Base-by-base conservation (phyloP, 2,329 filamentous ascomycete genomes). In the Paecilomyces sp. region DNA sequence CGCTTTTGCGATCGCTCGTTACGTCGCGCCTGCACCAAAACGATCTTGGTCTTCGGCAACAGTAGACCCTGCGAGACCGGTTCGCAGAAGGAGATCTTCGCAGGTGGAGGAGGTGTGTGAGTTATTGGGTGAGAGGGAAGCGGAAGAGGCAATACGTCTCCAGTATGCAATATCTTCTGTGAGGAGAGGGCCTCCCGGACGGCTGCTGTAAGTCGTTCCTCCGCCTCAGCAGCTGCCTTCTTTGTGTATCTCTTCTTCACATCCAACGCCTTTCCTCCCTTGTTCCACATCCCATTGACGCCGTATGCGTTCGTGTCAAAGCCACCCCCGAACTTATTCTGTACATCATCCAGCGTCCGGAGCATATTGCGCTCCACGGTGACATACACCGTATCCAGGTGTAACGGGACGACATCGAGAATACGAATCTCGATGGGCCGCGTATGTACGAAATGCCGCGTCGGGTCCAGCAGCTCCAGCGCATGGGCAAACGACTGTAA, bases 51-150 rank as follows among this genome's bases (percentile, higher is more conserved):
- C 12, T 80, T 83, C 0, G 90, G 82, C 8, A 87, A 83, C 54
- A 99, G 73, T 4, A 94, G 74, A 8, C 94, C 94, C 74, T 99
- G 94, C 5, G 90, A 86, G 15, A 97, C 92, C 8, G 94, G 94
- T 72, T 99, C 94, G 71, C 92, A 97, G n/a, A 95, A 85, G 55
- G 90, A 87, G 62, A 97, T 90, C 75, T 89, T 92, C 51, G 91
- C 94, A 0, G 92, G 91, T 51, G 91, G 90, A 13, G 91, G 85
- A 25, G 90, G 86, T 18, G 90, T 85, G 74, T 96, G 91, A 8
- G 92, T 96, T 63, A 96, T 88, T 12, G 92, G 89, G 74, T 97
- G 92, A 2, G 91, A 76, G 5, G 83, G 81, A n/a, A 87, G 85
- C 8, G 89, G 85, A 30, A 97, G 80, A 12, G 91, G 90, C 50